Percentiles rank a stretch among this genome's conserved stretches.
Conservation (phyloP, 176 grass and related monocot genomes). For the Bolboschoenus planiculmis region DNA sequence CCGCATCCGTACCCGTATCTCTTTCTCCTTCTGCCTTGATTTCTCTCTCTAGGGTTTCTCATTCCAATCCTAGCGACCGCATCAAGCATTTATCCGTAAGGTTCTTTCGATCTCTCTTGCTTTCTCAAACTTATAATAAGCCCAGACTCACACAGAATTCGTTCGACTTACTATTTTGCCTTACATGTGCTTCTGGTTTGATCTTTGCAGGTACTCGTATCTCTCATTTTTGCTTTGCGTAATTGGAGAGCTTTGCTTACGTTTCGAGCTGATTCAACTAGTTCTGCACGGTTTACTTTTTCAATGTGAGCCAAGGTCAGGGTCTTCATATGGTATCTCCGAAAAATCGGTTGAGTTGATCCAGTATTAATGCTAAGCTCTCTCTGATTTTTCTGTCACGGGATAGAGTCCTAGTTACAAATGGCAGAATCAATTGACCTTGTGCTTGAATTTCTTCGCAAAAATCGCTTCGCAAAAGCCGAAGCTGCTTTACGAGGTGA, state of each 20-base stretch:
- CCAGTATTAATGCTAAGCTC: neutral
- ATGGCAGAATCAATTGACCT: constrained; percentile 88
- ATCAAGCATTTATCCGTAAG: neutral
- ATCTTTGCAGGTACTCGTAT: constrained; percentile 15
- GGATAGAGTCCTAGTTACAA: neutral
- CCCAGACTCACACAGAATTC: neutral
- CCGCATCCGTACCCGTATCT: neutral
- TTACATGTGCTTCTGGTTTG: neutral
- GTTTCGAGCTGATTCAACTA: neutral
- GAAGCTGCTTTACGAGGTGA: constrained; percentile 80
- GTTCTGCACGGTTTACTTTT: neutral
- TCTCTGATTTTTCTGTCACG: neutral
- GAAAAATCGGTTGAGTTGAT: constrained; percentile 10
- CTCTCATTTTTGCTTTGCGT: neutral
- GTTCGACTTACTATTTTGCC: neutral
- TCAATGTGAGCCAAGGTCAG: neutral
- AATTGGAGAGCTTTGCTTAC: constrained; percentile 4
- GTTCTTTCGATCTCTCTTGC: neutral
- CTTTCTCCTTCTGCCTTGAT: neutral
- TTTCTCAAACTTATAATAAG: neutral
- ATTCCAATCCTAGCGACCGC: neutral
- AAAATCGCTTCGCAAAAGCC: constrained; percentile 76
- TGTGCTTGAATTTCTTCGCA: constrained; percentile 80
- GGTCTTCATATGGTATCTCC: neutral
- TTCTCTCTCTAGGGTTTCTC: constrained; percentile 18